Evolutionary conservation across 2,329 filamentous ascomycete genomes (phyloP).

Genomic region (Colletotrichum orbiculare): DNA sequence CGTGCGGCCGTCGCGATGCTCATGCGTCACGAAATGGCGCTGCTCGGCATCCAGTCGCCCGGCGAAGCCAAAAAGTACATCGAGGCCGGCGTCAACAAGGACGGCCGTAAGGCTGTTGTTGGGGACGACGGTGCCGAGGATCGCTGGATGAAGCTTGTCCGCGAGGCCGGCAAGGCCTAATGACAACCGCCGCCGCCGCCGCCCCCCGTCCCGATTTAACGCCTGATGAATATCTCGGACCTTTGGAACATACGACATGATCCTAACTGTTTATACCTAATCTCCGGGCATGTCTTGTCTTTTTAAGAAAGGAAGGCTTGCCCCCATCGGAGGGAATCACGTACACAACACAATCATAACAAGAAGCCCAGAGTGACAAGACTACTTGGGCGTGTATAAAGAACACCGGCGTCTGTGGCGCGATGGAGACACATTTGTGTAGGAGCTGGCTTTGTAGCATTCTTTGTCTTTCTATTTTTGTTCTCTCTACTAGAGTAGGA

Average conservation of each 20-base stretch:
- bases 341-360: constrained; percentile 17
- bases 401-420: constrained; percentile 34
- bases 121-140: constrained; percentile 58
- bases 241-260: constrained; percentile 35
- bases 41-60: constrained; percentile 58
- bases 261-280: constrained; percentile 38
- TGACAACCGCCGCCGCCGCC: not conserved
- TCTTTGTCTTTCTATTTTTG: not conserved
- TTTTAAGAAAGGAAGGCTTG: not conserved
- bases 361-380: constrained; percentile 3
- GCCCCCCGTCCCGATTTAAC: constrained; percentile 11
- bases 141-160: constrained; percentile 54
- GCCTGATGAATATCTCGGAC: constrained; percentile 34
- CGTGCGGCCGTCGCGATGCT: constrained; percentile 78
- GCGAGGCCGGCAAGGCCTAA: constrained; percentile 52
- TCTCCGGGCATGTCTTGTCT: constrained; percentile 22
- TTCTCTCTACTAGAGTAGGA: not conserved
- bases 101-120: constrained; percentile 34
- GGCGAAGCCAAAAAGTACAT: constrained; percentile 57
- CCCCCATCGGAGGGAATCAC: constrained; percentile 25
- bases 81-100: constrained; percentile 39
- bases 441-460: constrained; percentile 31
- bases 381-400: constrained; percentile 31
- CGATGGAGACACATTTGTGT: constrained; percentile 27
- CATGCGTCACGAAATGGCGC: constrained; percentile 60